phyloP scores from a whole-genome alignment of 371 early-diverging fungal genomes.

The Mucor mucedo region DNA sequence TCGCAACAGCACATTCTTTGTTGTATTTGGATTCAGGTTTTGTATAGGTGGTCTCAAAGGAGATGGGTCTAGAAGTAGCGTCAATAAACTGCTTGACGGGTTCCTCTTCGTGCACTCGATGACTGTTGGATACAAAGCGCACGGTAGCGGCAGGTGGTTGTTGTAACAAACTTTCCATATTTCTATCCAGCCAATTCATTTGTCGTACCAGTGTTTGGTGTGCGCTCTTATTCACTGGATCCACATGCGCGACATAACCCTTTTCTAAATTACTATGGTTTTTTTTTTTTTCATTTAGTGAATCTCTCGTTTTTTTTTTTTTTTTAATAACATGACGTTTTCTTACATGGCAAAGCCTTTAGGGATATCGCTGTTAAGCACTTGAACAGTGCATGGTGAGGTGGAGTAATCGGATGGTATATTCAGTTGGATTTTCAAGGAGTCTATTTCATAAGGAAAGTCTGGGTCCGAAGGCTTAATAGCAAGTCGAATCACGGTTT shows the following conservation, averaged over 20 bases:
- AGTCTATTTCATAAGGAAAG: conserved; percentile 74
- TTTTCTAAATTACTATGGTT: conserved; percentile 23
- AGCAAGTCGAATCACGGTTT: conserved; percentile 44
- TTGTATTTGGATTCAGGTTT: background rate
- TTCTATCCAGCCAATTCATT: conserved; percentile 63
- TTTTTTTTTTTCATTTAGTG: background rate
- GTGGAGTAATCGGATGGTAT: conserved; percentile 58
- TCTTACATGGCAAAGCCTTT: conserved; percentile 61
- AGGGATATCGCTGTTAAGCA: conserved; percentile 71
- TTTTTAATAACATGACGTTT: too few species aligned
- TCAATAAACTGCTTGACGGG: conserved; percentile 13
- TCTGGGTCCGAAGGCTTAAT: conserved; percentile 74
- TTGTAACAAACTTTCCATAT: conserved; percentile 60
- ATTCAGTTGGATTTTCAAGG: conserved; percentile 55
- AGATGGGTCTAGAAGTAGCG: conserved; percentile 11
- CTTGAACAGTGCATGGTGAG: conserved; percentile 44
- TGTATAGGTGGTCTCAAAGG: background rate
- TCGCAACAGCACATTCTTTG: background rate
- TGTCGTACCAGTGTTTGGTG: conserved; percentile 55
- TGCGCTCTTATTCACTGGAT: background rate
- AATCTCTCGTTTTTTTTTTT: background rate
- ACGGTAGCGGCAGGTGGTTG: conserved; percentile 62
- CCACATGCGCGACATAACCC: conserved; percentile 18
- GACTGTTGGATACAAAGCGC: conserved; percentile 46
- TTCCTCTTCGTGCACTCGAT: background rate